These are phyloP conservation scores for Macrophomina tecta DNA, from an alignment of 2,329 filamentous ascomycete genomes.

Conservation along the genomic window DNA sequence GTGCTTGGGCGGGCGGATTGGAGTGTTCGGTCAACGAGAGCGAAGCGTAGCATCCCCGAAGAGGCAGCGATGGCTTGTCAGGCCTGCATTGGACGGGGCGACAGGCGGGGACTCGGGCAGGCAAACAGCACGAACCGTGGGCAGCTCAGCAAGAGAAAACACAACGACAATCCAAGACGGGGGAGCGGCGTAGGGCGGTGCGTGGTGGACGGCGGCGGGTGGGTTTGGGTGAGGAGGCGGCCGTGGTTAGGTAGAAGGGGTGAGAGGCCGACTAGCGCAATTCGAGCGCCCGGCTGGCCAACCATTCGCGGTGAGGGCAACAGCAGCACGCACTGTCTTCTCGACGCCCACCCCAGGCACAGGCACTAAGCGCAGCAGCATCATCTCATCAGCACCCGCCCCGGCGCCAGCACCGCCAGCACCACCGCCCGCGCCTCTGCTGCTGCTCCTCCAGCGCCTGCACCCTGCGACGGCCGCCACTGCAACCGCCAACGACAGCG, in stretches of 20 bases:
- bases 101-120: slow-evolving; percentile 21
- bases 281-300: slow-evolving; percentile 20
- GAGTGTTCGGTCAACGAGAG: slow-evolving; percentile 25
- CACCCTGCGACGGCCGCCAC: not conserved
- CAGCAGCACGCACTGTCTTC: too few species aligned
- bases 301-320: slow-evolving; percentile 13
- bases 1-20: slow-evolving; percentile 29
- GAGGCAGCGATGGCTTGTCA: slow-evolving; percentile 29
- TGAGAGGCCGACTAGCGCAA: slow-evolving; percentile 21
- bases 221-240: slow-evolving; percentile 25
- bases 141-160: slow-evolving; percentile 19
- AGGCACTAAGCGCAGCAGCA: not conserved
- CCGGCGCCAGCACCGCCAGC: not conserved
- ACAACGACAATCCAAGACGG: slow-evolving; percentile 25
- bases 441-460: not conserved
- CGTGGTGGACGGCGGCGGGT: slow-evolving; percentile 20
- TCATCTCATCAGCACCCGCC: not conserved
- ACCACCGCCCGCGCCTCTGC: not conserved
- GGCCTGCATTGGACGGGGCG: slow-evolving; percentile 28
- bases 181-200: slow-evolving; percentile 16
- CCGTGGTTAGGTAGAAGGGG: slow-evolving; percentile 25
- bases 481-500: not conserved
- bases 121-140: slow-evolving; percentile 21
- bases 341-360: not conserved
- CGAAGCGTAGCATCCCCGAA: slow-evolving; percentile 25